phyloP scores from a whole-genome alignment of 2,329 filamentous ascomycete species.

The Colletotrichum cereale region DNA sequence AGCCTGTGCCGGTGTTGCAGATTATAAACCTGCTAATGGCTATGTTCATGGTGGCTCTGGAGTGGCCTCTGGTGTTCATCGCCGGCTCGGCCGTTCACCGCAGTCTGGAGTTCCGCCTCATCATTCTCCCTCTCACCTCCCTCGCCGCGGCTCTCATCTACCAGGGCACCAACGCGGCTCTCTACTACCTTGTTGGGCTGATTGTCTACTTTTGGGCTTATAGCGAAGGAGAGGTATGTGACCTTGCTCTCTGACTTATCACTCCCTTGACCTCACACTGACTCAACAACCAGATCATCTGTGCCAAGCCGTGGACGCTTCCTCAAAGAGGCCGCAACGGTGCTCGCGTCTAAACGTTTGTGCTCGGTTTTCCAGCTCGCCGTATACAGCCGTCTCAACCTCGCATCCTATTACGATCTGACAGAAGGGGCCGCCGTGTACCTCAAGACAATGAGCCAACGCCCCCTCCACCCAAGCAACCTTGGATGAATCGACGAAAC shows the following conservation, averaged over 20 bases:
- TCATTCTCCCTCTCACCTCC: constrained; percentile 83
- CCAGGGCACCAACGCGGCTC: constrained; percentile 89
- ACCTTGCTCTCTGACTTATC: neutral
- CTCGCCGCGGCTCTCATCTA: constrained; percentile 85
- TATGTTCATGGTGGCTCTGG: constrained; percentile 82
- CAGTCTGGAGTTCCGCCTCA: constrained; percentile 87
- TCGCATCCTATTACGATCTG: constrained; percentile 18
- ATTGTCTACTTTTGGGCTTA: constrained; percentile 96
- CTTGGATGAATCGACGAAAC: constrained; percentile 28
- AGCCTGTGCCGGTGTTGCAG: constrained; percentile 89
- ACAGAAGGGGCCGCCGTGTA: constrained; percentile 14
- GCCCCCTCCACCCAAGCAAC: neutral
- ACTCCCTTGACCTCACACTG: constrained; percentile 33
- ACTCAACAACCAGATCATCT: constrained; percentile 67
- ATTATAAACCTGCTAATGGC: constrained; percentile 90
- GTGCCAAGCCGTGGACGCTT: constrained; percentile 77
- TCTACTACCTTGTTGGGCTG: constrained; percentile 92
- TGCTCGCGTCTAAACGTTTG: constrained; percentile 21
- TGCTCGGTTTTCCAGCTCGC: neutral
- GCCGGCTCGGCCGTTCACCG: constrained; percentile 85
- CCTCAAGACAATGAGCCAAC: constrained; percentile 8
- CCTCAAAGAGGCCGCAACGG: constrained; percentile 63
- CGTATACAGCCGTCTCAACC: constrained; percentile 21
- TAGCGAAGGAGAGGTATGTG: constrained; percentile 89
- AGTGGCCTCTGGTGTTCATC: constrained; percentile 87